phyloP scores from a whole-genome alignment of 345 rosid genomes.

The Conringia planisiliqua region DNA sequence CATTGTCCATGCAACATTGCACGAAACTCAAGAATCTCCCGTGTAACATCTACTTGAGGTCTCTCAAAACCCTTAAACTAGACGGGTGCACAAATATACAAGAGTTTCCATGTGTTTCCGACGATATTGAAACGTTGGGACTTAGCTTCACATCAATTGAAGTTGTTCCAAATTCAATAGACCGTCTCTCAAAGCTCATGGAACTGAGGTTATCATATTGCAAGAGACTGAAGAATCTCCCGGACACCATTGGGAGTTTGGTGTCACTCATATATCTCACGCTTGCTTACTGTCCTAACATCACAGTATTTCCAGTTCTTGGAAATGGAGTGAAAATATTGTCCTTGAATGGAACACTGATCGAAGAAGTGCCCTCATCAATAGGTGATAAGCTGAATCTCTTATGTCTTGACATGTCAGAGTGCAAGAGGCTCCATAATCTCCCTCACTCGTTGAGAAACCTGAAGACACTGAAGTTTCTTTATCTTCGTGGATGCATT shows the following conservation, averaged over 20 bases:
- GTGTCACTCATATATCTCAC: conserved; percentile 6
- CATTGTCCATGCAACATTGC: conserved; percentile 9
- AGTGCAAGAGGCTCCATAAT: neutral
- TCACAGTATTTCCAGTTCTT: conserved; percentile 17
- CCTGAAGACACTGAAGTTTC: neutral
- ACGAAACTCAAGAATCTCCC: conserved; percentile 22
- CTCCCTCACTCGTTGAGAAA: neutral
- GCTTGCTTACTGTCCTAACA: conserved; percentile 2
- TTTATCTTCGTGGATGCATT: conserved; percentile 27
- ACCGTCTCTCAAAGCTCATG: neutral
- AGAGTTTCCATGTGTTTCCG: conserved; percentile 23
- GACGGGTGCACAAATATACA: conserved; percentile 22
- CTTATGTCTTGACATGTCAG: neutral
- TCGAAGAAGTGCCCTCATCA: conserved; percentile 17
- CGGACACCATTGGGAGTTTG: conserved; percentile 18
- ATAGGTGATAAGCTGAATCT: conserved; percentile 16
- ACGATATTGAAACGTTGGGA: conserved; percentile 3
- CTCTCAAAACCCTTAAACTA: neutral
- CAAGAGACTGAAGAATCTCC: conserved; percentile 23
- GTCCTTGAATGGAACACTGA: neutral
- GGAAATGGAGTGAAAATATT: neutral
- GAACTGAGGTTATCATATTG: conserved; percentile 7
- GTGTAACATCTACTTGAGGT: neutral
- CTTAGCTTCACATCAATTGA: conserved; percentile 11
- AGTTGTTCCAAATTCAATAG: conserved; percentile 14